Conservation (phyloP, 306 rosid genomes). For the Cyclanthera cordifolia region DNA sequence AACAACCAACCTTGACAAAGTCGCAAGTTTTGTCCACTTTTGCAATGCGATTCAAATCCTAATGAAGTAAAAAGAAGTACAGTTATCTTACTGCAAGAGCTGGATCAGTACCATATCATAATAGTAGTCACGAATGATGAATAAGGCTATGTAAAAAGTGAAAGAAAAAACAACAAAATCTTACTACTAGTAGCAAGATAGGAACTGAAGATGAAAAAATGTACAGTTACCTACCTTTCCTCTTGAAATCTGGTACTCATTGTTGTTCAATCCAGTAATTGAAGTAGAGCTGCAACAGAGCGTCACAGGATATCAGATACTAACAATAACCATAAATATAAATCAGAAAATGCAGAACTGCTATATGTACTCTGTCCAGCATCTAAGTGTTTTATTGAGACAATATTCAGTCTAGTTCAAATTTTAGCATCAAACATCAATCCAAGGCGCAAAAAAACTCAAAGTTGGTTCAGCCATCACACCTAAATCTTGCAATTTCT, state of each 20-base stretch:
- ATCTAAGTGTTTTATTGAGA: background rate
- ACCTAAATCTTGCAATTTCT: slow-evolving; percentile 90
- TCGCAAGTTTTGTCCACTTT: slow-evolving; percentile 65
- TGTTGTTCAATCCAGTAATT: slow-evolving; percentile 80
- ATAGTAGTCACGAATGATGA: too few species aligned
- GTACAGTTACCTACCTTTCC: slow-evolving; percentile 58
- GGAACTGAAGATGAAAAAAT: background rate
- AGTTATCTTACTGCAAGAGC: background rate
- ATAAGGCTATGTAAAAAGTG: too few species aligned
- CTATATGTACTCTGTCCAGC: background rate
- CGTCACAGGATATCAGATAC: background rate
- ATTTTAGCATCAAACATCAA: background rate
- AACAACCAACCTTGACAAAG: slow-evolving; percentile 61
- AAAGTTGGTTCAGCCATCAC: background rate
- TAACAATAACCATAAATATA: background rate
- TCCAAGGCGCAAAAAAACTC: background rate
- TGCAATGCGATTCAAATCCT: slow-evolving; percentile 55
- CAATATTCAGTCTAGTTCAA: background rate
- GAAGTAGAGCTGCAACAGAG: slow-evolving; percentile 47
- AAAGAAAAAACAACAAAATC: background rate
- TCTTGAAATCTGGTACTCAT: slow-evolving; percentile 82
- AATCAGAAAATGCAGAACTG: background rate
- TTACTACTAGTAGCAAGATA: background rate
- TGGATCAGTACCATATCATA: too few species aligned
- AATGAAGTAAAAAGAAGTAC: slow-evolving; percentile 8